phyloP scores from a whole-genome alignment of 805 yeast species.

The Ogataea henricii region DNA sequence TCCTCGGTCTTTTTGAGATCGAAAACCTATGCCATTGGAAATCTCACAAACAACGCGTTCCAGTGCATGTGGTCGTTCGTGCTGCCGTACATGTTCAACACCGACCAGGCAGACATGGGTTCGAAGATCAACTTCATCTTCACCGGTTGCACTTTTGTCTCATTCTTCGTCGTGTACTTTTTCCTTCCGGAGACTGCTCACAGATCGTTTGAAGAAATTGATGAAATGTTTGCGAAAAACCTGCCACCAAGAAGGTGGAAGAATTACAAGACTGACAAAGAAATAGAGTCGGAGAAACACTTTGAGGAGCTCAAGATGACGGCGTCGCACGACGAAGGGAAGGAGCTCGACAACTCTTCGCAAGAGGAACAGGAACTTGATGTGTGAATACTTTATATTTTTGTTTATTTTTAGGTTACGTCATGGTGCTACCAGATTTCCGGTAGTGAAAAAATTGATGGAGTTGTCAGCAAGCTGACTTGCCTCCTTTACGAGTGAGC shows the following conservation, averaged over 20 bases:
- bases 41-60: conserved; percentile 35
- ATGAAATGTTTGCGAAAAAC: conserved; percentile 47
- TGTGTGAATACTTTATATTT: neutral
- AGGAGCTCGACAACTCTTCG: neutral
- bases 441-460: neutral
- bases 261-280: conserved; percentile 7
- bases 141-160: conserved; percentile 39
- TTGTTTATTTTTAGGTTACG: neutral
- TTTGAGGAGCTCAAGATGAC: neutral
- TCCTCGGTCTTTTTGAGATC: conserved; percentile 43
- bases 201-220: conserved; percentile 62
- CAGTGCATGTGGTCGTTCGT: conserved; percentile 40
- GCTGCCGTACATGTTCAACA: conserved; percentile 52
- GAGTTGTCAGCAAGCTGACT: no score
- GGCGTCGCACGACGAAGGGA: neutral
- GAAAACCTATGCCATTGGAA: conserved; percentile 41
- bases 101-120: conserved; percentile 46
- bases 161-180: conserved; percentile 46
- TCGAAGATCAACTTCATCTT: conserved; percentile 52
- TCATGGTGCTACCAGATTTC: neutral
- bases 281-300: conserved; percentile 5
- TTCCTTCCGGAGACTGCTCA: conserved; percentile 61
- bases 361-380: neutral
- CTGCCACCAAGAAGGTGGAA: conserved; percentile 36
- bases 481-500: no score